phyloP scores from a whole-genome alignment of 1,284 basidiomycete species.

The Malassezia globosa region DNA sequence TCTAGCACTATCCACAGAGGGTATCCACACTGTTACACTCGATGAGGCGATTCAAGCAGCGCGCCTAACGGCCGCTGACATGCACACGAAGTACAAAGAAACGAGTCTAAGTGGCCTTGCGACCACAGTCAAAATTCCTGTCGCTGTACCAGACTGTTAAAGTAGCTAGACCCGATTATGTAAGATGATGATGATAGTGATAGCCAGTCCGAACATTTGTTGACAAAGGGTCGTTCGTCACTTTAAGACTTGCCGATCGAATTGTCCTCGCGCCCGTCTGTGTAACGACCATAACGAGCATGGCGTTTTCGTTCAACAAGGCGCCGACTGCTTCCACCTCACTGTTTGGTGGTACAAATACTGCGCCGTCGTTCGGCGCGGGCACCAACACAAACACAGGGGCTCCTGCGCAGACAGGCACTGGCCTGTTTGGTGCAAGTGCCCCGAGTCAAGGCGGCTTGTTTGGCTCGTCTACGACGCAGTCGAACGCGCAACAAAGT shows the following conservation, averaged over 20 bases:
- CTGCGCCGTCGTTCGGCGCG: not conserved
- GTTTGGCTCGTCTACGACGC: constrained; percentile 8
- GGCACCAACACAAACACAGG: not conserved
- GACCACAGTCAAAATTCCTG: constrained; percentile 34
- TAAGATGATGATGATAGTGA: too few relatives aligned
- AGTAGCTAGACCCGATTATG: too few relatives aligned
- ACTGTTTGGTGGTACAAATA: not conserved
- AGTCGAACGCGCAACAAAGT: constrained; percentile 10
- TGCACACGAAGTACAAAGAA: constrained; percentile 49
- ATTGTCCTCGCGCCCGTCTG: not conserved
- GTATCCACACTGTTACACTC: constrained; percentile 71
- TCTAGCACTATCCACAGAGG: constrained; percentile 71
- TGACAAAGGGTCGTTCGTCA: too few relatives aligned
- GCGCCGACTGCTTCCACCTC: constrained; percentile 14
- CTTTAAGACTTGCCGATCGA: too few relatives aligned
- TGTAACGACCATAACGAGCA: too few relatives aligned
- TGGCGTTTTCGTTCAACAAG: constrained; percentile 39
- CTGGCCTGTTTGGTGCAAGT: constrained; percentile 2
- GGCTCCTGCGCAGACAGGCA: not conserved
- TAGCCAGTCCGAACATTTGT: not conserved
- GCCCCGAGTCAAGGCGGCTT: constrained; percentile 18
- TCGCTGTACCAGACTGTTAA: constrained; percentile 40
- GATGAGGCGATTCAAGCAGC: constrained; percentile 95
- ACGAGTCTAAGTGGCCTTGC: constrained; percentile 33
- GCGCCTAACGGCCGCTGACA: constrained; percentile 65